Evolutionary conservation across 768 basidiomycete genomes (phyloP).

Genomic region (Boletus reticulatus): DNA sequence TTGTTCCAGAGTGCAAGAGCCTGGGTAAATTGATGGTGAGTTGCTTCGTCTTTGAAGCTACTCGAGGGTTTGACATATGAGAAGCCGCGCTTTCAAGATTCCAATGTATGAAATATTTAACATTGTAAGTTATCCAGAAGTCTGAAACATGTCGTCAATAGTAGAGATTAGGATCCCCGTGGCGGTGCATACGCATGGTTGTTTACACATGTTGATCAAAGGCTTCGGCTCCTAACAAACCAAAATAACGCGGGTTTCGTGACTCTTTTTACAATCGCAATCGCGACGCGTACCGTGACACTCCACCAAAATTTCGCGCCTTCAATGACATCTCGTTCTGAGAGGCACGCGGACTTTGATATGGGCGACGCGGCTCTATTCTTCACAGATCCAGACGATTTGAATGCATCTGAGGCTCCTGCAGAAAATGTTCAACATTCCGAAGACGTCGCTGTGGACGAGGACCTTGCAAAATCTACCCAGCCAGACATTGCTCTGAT

Average conservation of each 20-base stretch:
- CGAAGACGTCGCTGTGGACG: neutral
- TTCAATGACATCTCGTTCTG: neutral
- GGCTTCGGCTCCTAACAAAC: constrained; percentile 16
- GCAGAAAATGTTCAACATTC: constrained; percentile 3
- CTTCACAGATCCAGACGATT: constrained; percentile 58
- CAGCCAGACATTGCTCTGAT: constrained; percentile 1
- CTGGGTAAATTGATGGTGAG: constrained; percentile 45
- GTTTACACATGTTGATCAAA: constrained; percentile 4
- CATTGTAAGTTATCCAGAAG: constrained; percentile 1
- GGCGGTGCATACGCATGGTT: neutral
- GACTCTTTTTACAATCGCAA: neutral
- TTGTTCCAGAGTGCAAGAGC: constrained; percentile 88
- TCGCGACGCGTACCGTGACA: constrained; percentile 2
- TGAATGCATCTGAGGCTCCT: constrained; percentile 30
- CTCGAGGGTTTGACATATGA: constrained; percentile 28
- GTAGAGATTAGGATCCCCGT: neutral
- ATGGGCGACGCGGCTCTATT: constrained; percentile 39
- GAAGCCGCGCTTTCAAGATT: neutral
- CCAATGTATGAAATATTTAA: neutral
- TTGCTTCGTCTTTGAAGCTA: neutral
- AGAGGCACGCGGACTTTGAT: neutral
- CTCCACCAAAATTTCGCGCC: neutral
- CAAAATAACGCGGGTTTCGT: constrained; percentile 23
- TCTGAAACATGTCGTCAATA: neutral
- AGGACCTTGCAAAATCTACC: neutral